Conservation (phyloP, 2,329 filamentous ascomycete genomes). For the Fusarium brachygibbosum region DNA sequence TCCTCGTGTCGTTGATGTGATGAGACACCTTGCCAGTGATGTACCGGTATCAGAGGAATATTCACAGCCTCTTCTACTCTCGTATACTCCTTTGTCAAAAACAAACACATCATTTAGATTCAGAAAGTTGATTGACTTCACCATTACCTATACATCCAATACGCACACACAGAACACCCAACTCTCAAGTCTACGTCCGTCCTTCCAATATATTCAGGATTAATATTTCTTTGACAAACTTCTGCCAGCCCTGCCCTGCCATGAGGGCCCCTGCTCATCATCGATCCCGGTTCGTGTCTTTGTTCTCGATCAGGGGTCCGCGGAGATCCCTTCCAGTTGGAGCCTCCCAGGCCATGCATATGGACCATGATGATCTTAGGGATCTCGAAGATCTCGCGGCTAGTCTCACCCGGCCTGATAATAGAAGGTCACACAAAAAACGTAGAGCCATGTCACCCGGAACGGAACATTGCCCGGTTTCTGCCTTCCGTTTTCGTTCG, state of each 20-base stretch:
- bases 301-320: slow-evolving; percentile 46
- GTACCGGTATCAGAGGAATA: slow-evolving; percentile 60
- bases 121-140: background rate
- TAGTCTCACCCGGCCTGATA: slow-evolving; percentile 54
- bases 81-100: background rate
- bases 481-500: slow-evolving; percentile 40
- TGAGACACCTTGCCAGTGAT: background rate
- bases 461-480: slow-evolving; percentile 24
- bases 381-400: slow-evolving; percentile 59
- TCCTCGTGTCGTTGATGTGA: background rate
- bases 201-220: slow-evolving; percentile 2
- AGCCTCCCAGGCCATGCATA: slow-evolving; percentile 54
- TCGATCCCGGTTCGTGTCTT: slow-evolving; percentile 62
- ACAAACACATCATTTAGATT: background rate
- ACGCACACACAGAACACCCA: background rate
- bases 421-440: slow-evolving; percentile 20
- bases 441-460: slow-evolving; percentile 6
- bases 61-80: background rate
- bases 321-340: slow-evolving; percentile 52
- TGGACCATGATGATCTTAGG: slow-evolving; percentile 56
- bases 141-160: background rate
- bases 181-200: background rate
- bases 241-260: slow-evolving; percentile 6
- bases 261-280: slow-evolving; percentile 1
- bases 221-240: slow-evolving; percentile 12